A percentile compares a stretch with the other conserved stretches of the same genome.
Conservation (phyloP, 2,329 filamentous ascomycete species). For the Penicillium sp. region DNA sequence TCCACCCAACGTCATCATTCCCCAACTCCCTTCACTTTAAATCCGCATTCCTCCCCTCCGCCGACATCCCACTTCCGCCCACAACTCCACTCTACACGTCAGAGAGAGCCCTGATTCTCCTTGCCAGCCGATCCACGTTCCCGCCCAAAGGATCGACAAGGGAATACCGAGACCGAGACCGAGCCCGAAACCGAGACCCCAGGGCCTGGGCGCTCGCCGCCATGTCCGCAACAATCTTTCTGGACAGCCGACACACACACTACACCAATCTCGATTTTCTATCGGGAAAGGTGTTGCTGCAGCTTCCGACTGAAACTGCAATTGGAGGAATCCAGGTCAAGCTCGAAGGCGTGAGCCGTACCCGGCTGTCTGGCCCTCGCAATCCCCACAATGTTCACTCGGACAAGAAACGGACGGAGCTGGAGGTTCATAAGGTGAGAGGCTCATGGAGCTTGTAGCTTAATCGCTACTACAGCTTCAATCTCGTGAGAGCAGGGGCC, state of each 20-base stretch:
- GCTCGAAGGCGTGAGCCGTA: constrained; percentile 52
- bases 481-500: background rate
- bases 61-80: constrained; percentile 8
- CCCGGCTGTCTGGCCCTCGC: constrained; percentile 45
- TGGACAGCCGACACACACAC: constrained; percentile 46
- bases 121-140: background rate
- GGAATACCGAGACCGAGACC: background rate
- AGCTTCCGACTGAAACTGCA: constrained; percentile 45
- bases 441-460: background rate
- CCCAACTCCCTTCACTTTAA: constrained; percentile 17
- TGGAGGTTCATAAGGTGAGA: constrained; percentile 53
- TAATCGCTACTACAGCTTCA: background rate
- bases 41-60: constrained; percentile 15
- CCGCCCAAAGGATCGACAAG: background rate
- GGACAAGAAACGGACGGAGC: constrained; percentile 52
- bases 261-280: constrained; percentile 54
- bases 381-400: constrained; percentile 45
- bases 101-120: background rate
- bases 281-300: constrained; percentile 48
- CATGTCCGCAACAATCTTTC: constrained; percentile 50
- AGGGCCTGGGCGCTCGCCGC: constrained; percentile 25
- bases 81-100: background rate
- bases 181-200: constrained; percentile 1
- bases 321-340: constrained; percentile 52
- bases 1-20: constrained; percentile 26